Base-by-base conservation (phyloP, 1,284 basidiomycete genomes). In the Malassezia sp. region DNA sequence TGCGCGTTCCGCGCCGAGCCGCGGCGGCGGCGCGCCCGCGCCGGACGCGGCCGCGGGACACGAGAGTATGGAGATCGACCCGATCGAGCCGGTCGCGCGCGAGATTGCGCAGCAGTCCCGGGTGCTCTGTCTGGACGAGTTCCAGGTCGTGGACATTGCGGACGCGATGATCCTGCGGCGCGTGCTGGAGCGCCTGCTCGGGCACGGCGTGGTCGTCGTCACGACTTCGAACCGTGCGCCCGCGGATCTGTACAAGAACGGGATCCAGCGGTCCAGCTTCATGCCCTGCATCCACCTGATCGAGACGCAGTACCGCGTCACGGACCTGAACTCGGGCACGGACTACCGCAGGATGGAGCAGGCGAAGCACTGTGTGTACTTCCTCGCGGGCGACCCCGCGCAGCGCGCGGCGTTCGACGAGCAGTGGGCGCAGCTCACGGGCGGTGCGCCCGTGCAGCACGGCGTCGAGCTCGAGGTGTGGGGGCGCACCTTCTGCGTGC, bases 151-250 rank as follows among this genome's bases (percentile, higher is more conserved):
- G 11, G 91, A 97, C 72, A 97, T 97, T 58, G 91, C 86, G 15
- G 90, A 96, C 61, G 93, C 93, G 10, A 97, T 99, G 93, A 89
- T 99, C 52, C 76, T 99, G 24, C 77, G 91, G 22, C 79, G 87
- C 40, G 73, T 99, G 17, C 74, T 99, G 33, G 90, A 96, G 70
- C 77, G 78, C 21, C 73, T 97, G 58, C 75, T 89, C 42, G 81
- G 82, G 38, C 82, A 84, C 58, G 93, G 93, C 6, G 89, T 96
- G 3, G 81, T 97, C 20, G 85, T 81, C 61, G 82, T 99, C 36
- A 85, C 95, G 76, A 99, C 93, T 0, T 95, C 88, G 42, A 99
- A 99, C 72, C 91, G 93, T 46, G 88, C 93, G 70, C 93, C 93
- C 3, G 83, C 93, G 66, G 87, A 96, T 33, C 77, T 99, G 0